A percentile compares a stretch with the other conserved stretches of the same genome.
Evolutionary conservation across 192 early-diverging fungal species (phyloP).

Genomic region (Chytriomyces hyalinus): DNA sequence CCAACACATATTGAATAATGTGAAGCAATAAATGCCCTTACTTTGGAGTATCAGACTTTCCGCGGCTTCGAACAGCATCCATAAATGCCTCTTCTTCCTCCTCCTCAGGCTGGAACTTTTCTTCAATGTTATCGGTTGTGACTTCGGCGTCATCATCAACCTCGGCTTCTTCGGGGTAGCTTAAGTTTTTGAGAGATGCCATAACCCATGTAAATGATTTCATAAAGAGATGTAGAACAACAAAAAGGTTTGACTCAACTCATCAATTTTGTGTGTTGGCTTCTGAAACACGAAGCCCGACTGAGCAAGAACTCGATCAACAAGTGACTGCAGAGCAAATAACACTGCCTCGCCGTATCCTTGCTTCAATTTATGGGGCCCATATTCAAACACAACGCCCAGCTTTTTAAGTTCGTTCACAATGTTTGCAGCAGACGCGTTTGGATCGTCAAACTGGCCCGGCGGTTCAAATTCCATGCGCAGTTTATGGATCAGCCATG

Average conservation of each 20-base stretch:
- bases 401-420: conserved; percentile 57
- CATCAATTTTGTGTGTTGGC: conserved; percentile 61
- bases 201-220: background rate
- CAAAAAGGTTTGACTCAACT: conserved; percentile 42
- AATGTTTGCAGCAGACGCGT: conserved; percentile 60
- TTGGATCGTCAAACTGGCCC: conserved; percentile 67
- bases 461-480: conserved; percentile 53
- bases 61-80: conserved; percentile 18
- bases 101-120: conserved; percentile 48
- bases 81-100: conserved; percentile 51
- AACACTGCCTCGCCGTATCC: conserved; percentile 62
- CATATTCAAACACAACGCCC: conserved; percentile 58
- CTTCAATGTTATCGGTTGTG: conserved; percentile 61
- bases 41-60: conserved; percentile 35
- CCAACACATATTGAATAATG: background rate
- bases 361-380: conserved; percentile 62
- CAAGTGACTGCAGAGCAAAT: conserved; percentile 47
- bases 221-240: background rate
- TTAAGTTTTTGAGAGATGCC: conserved; percentile 8
- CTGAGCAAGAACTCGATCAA: conserved; percentile 50
- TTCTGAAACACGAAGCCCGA: conserved; percentile 51
- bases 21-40: conserved; percentile 8
- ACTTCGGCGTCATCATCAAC: conserved; percentile 67
- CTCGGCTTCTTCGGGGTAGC: conserved; percentile 68
- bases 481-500: conserved; percentile 55